A percentile compares a stretch with the other conserved stretches of the same genome.
phyloP scores from a whole-genome alignment of 2,329 filamentous ascomycete species.

The Botrytis cinerea region DNA sequence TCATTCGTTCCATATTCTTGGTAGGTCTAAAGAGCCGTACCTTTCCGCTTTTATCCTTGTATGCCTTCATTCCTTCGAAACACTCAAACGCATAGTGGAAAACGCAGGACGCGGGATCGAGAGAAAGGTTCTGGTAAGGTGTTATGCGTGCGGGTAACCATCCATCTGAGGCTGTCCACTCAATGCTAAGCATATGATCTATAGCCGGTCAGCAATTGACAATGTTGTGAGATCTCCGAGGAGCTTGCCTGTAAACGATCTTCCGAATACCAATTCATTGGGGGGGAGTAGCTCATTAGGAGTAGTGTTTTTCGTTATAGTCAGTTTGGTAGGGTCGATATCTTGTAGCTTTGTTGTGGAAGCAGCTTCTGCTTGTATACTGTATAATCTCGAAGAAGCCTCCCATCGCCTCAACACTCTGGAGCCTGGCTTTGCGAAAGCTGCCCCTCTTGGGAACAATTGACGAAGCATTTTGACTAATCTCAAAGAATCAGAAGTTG shows the following conservation, averaged over 20 bases:
- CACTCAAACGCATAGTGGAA: conserved; percentile 98
- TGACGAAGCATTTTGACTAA: conserved; percentile 50
- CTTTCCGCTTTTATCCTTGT: conserved; percentile 78
- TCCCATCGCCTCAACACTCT: conserved; percentile 43
- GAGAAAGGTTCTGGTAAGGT: conserved; percentile 94
- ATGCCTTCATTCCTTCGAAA: conserved; percentile 99
- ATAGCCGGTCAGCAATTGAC: conserved; percentile 19
- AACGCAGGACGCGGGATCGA: conserved; percentile 94
- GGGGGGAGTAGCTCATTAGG: conserved; percentile 75
- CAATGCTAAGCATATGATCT: conserved; percentile 97
- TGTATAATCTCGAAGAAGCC: conserved; percentile 48
- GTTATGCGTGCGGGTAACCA: conserved; percentile 79
- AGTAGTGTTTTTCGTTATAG: conserved; percentile 70
- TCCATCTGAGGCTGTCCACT: conserved; percentile 81
- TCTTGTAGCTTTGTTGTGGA: conserved; percentile 54
- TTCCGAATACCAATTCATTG: conserved; percentile 85
- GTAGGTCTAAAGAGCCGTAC: conserved; percentile 91
- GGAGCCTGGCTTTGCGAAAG: conserved; percentile 41
- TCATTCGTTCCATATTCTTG: conserved; percentile 94
- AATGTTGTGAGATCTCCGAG: conserved; percentile 8
- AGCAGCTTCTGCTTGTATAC: conserved; percentile 47
- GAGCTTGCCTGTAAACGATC: conserved; percentile 77
- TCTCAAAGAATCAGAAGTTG: conserved; percentile 21
- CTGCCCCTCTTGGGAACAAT: conserved; percentile 47
- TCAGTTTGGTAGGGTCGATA: conserved; percentile 76